Evolutionary conservation across 441 rosid species (phyloP).

Genomic region (Euphorbia corollata): DNA sequence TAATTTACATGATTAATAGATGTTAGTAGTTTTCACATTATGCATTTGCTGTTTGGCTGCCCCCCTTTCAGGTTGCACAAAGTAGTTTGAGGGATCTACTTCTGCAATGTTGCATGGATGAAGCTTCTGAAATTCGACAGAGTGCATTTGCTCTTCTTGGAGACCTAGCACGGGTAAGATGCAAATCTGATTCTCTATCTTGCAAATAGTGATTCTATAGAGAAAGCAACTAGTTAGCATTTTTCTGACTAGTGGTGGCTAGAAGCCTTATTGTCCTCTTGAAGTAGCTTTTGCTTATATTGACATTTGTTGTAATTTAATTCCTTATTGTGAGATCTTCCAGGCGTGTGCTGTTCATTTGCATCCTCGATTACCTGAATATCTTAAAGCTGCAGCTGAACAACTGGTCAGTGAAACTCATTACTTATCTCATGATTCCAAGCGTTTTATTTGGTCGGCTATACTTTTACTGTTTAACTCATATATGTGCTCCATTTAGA

Average conservation of each 20-base stretch:
- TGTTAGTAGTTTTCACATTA: slow-evolving; percentile 4
- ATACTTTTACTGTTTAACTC: slow-evolving; percentile 2
- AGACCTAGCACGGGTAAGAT: slow-evolving; percentile 86
- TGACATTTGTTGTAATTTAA: slow-evolving; percentile 7
- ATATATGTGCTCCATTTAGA: slow-evolving; percentile 36
- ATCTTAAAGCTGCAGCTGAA: slow-evolving; percentile 75
- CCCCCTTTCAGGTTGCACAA: slow-evolving; percentile 54
- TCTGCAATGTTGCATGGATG: slow-evolving; percentile 89
- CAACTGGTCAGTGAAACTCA: slow-evolving; percentile 61
- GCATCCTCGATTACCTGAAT: slow-evolving; percentile 62
- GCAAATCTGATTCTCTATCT: slow-evolving; percentile 11
- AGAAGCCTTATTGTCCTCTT: slow-evolving; percentile 14
- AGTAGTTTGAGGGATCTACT: slow-evolving; percentile 80
- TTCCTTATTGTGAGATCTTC: slow-evolving; percentile 13
- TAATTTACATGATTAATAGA: not conserved
- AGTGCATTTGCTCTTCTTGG: slow-evolving; percentile 98
- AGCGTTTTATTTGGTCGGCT: slow-evolving; percentile 11
- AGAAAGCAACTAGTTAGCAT: slow-evolving; percentile 7
- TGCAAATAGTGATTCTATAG: not conserved
- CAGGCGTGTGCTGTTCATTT: slow-evolving; percentile 81
- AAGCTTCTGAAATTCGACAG: slow-evolving; percentile 82
- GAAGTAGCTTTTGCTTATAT: not conserved
- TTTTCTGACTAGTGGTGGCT: not conserved
- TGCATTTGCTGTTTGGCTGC: slow-evolving; percentile 5
- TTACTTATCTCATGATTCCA: slow-evolving; percentile 14